Percentiles rank a stretch among this genome's conserved stretches.
Conservation (phyloP, 371 early-diverging fungal species). For the Apophysomyces elegans region DNA sequence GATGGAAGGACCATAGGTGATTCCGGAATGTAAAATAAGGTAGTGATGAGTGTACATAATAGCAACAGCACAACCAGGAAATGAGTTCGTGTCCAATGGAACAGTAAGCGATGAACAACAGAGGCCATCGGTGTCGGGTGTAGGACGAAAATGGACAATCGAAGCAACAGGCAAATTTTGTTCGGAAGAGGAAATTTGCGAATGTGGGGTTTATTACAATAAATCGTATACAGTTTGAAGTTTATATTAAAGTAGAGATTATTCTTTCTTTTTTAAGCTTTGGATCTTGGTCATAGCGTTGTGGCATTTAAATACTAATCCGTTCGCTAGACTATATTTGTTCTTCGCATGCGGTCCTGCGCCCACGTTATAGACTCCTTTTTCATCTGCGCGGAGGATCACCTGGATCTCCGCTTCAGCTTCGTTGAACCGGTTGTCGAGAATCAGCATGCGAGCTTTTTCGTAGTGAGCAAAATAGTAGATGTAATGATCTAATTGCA, state of each 20-base stretch:
- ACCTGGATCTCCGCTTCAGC: conserved; percentile 54
- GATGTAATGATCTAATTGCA: conserved; percentile 64
- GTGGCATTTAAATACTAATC: conserved; percentile 50
- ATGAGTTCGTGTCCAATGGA: background rate
- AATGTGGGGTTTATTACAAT: too few species aligned
- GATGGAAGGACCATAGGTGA: background rate
- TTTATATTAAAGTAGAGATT: background rate
- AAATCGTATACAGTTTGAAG: too few species aligned
- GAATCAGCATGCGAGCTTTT: conserved; percentile 49
- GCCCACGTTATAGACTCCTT: conserved; percentile 39
- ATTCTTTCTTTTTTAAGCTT: conserved; percentile 4
- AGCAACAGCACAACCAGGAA: background rate
- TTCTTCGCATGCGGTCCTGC: conserved; percentile 45
- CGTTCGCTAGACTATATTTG: conserved; percentile 53
- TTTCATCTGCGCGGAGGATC: conserved; percentile 40
- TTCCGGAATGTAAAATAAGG: background rate
- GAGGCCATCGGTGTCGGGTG: background rate
- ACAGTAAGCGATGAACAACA: background rate
- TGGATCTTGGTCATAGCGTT: conserved; percentile 24
- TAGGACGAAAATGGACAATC: background rate
- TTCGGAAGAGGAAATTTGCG: too few species aligned
- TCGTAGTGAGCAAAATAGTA: conserved; percentile 65
- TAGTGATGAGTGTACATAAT: background rate
- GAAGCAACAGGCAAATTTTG: background rate
- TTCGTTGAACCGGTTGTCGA: conserved; percentile 40